phyloP scores from a whole-genome alignment of 768 basidiomycete species.

The Boletus huronensis region DNA sequence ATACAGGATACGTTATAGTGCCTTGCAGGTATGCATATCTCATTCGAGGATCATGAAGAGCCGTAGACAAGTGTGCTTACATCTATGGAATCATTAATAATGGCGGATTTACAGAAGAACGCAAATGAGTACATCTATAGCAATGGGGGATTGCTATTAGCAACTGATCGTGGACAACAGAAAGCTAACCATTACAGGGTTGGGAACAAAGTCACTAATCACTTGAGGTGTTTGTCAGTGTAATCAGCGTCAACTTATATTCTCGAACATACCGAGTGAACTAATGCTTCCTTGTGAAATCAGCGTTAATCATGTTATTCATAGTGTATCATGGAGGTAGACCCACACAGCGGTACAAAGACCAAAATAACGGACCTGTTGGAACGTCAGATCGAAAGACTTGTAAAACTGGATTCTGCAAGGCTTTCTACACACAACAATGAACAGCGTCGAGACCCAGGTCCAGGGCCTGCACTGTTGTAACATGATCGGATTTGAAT shows the following conservation, averaged over 20 bases:
- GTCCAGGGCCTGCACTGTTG: neutral
- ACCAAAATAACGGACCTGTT: neutral
- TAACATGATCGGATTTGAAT: neutral
- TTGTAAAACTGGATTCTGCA: neutral
- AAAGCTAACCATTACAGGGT: neutral
- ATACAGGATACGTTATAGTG: neutral
- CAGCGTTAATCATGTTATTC: neutral
- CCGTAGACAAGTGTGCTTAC: neutral
- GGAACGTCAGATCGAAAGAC: neutral
- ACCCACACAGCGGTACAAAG: neutral
- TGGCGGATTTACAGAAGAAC: neutral
- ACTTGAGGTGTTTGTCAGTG: neutral
- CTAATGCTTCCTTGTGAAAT: neutral
- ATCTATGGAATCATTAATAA: neutral
- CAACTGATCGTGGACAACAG: neutral
- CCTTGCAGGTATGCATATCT: neutral
- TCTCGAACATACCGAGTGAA: neutral
- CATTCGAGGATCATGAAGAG: neutral
- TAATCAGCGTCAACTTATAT: neutral
- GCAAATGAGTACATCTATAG: neutral
- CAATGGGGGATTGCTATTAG: neutral
- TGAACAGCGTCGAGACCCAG: neutral
- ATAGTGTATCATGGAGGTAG: neutral
- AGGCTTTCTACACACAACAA: neutral
- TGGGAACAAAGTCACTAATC: neutral